Evolutionary conservation across 495 filamentous ascomycete species (phyloP), one percentile per base, ranked within the genome.

Genomic region (Lichenothelia convexa): DNA sequence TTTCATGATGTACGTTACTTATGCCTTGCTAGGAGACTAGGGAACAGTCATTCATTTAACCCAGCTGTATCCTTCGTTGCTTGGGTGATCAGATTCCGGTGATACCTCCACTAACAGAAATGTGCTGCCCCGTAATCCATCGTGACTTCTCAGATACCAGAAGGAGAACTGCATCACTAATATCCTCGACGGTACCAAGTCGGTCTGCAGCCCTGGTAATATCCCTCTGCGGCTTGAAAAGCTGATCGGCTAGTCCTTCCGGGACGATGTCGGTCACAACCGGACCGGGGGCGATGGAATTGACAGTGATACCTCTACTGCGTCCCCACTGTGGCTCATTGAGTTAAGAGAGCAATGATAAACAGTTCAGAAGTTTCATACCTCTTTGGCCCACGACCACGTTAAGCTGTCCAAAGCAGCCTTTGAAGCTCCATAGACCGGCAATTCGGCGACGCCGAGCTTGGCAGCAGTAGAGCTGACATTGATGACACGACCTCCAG

Each of bases 401-500:
- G 63, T 63, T 35, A 64, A 35, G 1, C 51, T 60, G 34, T 69
- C 65, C 12, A 66, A 18, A 3, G 60, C 64, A 3, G 59, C 59
- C 45, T 69, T 69, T 1, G 55, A 55, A 0, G 64, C 54, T n/a
- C 40, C 46, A 34, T 69, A 69, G 0, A 59, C 23, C 3, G 55
- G 48, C 0, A 59, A 36, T 5, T 41, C 35, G 3, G 51, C 38
- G 35, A 63, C 57, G 4, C 61, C 65, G 0, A 15, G 20, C 7
- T 68, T 55, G 2, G 51, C 57, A 11, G 46, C 66, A 4, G 71
- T 58, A 11, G 60, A 66, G 19, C 59, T 55, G 17, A 73, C 56
- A 49, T 70, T 72, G 45, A 75, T 65, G 40, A 73, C 65, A 3
- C 70, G 60, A 17, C 61, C 62, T 5, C 56, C 54, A 3, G 36